A percentile compares a stretch with the other conserved stretches of the same genome.
phyloP scores from a whole-genome alignment of 140 eudicot genomes.

The Eryngium alpinum region DNA sequence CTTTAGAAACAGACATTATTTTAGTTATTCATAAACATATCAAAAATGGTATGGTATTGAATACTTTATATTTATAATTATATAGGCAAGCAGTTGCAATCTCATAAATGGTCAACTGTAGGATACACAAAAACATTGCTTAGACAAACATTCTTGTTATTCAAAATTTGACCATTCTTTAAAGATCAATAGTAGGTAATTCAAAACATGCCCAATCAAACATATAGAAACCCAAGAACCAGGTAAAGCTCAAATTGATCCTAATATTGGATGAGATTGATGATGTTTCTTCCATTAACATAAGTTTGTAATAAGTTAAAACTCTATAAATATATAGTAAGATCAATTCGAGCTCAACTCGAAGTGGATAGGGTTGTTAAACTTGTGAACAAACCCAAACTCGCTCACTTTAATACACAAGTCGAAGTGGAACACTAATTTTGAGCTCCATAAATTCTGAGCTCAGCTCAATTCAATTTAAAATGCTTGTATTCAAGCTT shows the following conservation, averaged over 20 bases:
- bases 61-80: neutral
- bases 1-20: neutral
- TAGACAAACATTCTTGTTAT: neutral
- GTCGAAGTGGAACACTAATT: no score
- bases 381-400: no score
- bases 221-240: neutral
- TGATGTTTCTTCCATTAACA: no score
- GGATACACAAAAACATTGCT: neutral
- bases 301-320: no score
- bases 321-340: no score
- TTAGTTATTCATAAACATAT: neutral
- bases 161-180: neutral
- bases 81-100: neutral
- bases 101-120: neutral
- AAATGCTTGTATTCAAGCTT: no score
- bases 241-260: neutral
- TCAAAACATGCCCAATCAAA: neutral
- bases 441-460: no score
- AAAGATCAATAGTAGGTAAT: neutral
- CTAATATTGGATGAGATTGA: no score
- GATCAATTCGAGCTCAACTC: no score
- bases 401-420: no score
- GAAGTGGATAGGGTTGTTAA: no score
- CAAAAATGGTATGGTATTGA: neutral
- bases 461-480: no score